Base-by-base conservation (phyloP, 441 rosid species). In the Biscutella laevigata region DNA sequence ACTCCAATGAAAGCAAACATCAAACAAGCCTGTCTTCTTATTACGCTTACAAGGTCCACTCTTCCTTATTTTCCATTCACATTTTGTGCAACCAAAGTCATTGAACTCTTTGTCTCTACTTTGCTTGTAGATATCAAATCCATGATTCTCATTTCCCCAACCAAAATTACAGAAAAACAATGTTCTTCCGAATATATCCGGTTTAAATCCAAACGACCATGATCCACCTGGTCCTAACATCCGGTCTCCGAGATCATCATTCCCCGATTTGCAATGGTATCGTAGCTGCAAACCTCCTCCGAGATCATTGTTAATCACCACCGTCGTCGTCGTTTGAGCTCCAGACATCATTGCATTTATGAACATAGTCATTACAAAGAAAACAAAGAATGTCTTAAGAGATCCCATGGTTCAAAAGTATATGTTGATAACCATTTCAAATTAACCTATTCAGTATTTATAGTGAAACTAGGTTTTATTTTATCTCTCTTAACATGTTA, bases 101-200 rank as follows among this genome's bases (percentile, higher is more conserved):
- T 20, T 11, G 14, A 4, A 29, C 3, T 27, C 41, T 44, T 10
- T 62, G 3, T 62, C 42, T 53, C 61, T 53, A 5, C 9, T 36
- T 6, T 62, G 60, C 30, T 28, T 45, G 17, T 53, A 62, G 12
- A 62, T 62, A 53, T 62, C 61, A 22, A 53, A 53, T n/a, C 29
- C 6, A 37, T 29, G 48, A 22, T 4, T 14, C 37, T 28, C 26
- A 20, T 4, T 28, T 17, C 0, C 41, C 48, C 61, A 62, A 27
- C 34, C 7, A 47, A 63, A 55, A 0, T 4, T 7, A 45, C 68
- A 63, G 4, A 21, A 54, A 56, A 11, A 54, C 4, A 45, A 29
- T 28, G 55, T 45, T 10, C 54, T 14, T 5, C 61, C 61, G 0
- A 62, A 62, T 1, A 62, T 5, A 44, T 44, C 4, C 2, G 59